Conservation (phyloP, 176 grass and related monocot species). For the Cenchrus americanus region DNA sequence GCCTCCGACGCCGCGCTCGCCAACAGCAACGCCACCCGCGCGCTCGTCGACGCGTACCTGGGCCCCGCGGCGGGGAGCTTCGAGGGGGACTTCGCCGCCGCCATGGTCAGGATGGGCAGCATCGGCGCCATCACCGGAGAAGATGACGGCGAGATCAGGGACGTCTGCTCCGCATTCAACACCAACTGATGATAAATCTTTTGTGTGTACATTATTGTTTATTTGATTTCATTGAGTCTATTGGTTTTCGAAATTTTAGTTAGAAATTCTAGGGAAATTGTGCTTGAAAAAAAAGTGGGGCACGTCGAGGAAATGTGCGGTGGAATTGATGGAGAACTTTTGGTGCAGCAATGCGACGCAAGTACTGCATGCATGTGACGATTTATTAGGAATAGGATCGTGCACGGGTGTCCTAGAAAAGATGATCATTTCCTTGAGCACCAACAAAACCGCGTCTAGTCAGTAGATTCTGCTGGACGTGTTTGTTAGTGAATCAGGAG, state of each 20-base stretch:
- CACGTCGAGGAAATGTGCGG: not conserved
- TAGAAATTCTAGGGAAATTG: not conserved
- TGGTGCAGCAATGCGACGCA: not conserved
- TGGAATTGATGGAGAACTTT: conserved; percentile 6
- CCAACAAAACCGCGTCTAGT: conserved; percentile 3
- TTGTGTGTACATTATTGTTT: not conserved
- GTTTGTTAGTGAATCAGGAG: too few species aligned
- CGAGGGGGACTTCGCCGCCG: conserved; percentile 53
- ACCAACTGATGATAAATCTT: conserved; percentile 5
- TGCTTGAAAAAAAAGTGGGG: not conserved
- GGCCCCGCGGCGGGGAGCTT: conserved; percentile 31
- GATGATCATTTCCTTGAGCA: not conserved
- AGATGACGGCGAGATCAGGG: conserved; percentile 63
- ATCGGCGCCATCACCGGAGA: conserved; percentile 60
- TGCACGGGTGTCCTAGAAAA: conserved; percentile 3
- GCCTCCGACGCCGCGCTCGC: conserved; percentile 72
- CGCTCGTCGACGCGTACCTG: conserved; percentile 71
- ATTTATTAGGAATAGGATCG: conserved; percentile 9
- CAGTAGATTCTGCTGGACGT: not conserved
- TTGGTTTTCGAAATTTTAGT: not conserved
- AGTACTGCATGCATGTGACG: conserved; percentile 7
- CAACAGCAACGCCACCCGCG: conserved; percentile 41
- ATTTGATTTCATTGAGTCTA: not conserved
- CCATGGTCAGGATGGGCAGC: conserved; percentile 74
- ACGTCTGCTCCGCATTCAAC: conserved; percentile 70